These are phyloP conservation scores for Pythium rhizo-oryzae DNA, from an alignment of 352 stramenopile species.

Conservation along the genomic window DNA sequence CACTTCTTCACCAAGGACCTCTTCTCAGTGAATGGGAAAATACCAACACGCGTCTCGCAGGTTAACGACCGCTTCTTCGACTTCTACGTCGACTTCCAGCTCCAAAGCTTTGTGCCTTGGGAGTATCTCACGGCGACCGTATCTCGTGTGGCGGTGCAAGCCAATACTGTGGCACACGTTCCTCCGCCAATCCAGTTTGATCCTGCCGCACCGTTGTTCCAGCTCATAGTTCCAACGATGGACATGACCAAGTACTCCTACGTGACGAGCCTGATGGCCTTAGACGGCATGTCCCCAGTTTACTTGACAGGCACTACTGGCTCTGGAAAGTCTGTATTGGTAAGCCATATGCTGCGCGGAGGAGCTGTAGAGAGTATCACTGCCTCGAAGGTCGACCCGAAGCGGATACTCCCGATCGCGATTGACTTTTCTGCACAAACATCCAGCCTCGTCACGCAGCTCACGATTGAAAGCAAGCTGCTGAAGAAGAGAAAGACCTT, in stretches of 20 bases:
- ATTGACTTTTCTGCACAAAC: conserved; percentile 92
- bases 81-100: conserved; percentile 67
- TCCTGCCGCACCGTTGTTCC: conserved; percentile 38
- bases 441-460: conserved; percentile 70
- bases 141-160: neutral
- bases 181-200: conserved; percentile 24
- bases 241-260: conserved; percentile 72
- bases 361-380: conserved; percentile 25
- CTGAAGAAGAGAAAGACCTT: conserved; percentile 93
- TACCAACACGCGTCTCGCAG: conserved; percentile 49
- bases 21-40: conserved; percentile 53
- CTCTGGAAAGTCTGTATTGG: conserved; percentile 86
- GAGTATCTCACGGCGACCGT: conserved; percentile 22
- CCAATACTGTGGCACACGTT: neutral
- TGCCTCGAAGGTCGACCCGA: conserved; percentile 11
- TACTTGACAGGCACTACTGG: conserved; percentile 91
- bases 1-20: conserved; percentile 53
- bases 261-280: conserved; percentile 51
- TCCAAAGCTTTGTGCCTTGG: conserved; percentile 71
- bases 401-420: conserved; percentile 42
- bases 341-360: conserved; percentile 64
- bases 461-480: conserved; percentile 91
- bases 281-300: conserved; percentile 69
- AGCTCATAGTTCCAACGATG: conserved; percentile 65
- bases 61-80: conserved; percentile 63